Base-by-base conservation (phyloP, 768 basidiomycete genomes). In the Mrakia gelida region DNA sequence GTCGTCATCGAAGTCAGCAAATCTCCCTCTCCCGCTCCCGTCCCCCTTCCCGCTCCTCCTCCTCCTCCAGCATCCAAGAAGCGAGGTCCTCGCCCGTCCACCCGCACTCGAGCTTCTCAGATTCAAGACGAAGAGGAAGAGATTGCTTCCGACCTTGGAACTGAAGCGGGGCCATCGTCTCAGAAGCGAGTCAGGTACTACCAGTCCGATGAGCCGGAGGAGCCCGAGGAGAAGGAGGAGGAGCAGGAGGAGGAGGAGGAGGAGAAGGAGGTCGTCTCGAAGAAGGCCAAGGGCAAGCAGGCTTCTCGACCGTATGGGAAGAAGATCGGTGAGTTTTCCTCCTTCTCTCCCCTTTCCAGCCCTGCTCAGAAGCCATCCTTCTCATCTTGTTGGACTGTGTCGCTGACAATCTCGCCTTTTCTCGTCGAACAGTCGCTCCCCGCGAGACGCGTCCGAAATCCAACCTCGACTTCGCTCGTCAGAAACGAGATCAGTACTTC, bases 401-500 rank as follows among this genome's bases (percentile, higher is more conserved):
- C 18, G 49, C 49, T 52, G n/a, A n/a, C 59, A 8, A 28, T 10
- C 7, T 59, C 18, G 8, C 10, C 6, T 11, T 28, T 3, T 43
- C 23, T 70, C 38, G 1, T n/a, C 34, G 2, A 0, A 3, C 18
- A 43, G 18, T 41, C 21, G 41, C 34, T 34, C 21, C 67, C 7
- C 34, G 41, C 3, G 41, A 3, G 18, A n/a, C 26, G 6, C 34
- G 67, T 7, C 34, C 41, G 2, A 52, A 56, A 26, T 54, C 26
- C n/a, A 61, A 38, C 28, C 30, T 73, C 56, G 56, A 56, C 54
- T 54, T 73, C 32, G 59, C 75, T 26, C 63, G 49, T 18, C 43
- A 65, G 34, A 75, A 75, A 52, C 75, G 75, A 15, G 75, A 61
- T 26, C 41, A 68, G 65, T 67, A 67, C 21, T 26, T 75, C 30